These are phyloP conservation scores for Aristolochia fimbriata DNA, from an alignment of 164 flowering plant genomes.

Conservation along the genomic window DNA sequence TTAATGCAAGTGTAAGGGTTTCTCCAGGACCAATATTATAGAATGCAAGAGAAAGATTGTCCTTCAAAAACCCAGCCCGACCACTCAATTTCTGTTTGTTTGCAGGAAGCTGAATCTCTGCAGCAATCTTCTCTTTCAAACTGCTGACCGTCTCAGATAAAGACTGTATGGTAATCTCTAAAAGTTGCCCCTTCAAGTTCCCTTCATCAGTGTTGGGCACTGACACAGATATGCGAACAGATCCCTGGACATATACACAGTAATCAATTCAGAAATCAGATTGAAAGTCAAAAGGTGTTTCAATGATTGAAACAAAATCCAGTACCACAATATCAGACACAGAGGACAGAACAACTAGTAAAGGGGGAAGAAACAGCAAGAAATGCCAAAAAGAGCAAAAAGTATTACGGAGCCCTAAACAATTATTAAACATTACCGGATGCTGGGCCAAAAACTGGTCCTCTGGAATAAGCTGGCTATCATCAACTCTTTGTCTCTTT, in stretches of 20 bases:
- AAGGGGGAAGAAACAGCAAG: neutral
- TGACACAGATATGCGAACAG: slow-evolving; percentile 55
- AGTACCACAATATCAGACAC: too few species aligned
- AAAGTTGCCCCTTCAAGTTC: slow-evolving; percentile 75
- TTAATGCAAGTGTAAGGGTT: slow-evolving; percentile 69
- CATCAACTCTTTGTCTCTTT: slow-evolving; percentile 90
- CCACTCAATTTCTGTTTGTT: slow-evolving; percentile 99
- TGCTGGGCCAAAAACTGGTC: slow-evolving; percentile 89
- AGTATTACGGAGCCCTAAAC: neutral
- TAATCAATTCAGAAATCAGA: neutral
- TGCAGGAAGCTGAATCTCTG: slow-evolving; percentile 93
- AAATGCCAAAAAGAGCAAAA: neutral
- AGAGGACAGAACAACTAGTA: neutral
- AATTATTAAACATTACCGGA: slow-evolving; percentile 38
- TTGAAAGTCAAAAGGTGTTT: neutral
- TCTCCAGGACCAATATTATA: slow-evolving; percentile 82
- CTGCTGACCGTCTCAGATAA: slow-evolving; percentile 85
- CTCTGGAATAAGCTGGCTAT: slow-evolving; percentile 71
- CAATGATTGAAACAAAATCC: neutral
- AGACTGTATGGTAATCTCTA: slow-evolving; percentile 80
- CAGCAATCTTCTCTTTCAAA: slow-evolving; percentile 94
- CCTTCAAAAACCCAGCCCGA: slow-evolving; percentile 93
- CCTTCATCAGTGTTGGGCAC: slow-evolving; percentile 95
- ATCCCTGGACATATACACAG: slow-evolving; percentile 47
- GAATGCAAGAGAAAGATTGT: slow-evolving; percentile 86